Evolutionary conservation across 1,284 basidiomycete species (phyloP).

Genomic region (Trichosporon coremiiforme): DNA sequence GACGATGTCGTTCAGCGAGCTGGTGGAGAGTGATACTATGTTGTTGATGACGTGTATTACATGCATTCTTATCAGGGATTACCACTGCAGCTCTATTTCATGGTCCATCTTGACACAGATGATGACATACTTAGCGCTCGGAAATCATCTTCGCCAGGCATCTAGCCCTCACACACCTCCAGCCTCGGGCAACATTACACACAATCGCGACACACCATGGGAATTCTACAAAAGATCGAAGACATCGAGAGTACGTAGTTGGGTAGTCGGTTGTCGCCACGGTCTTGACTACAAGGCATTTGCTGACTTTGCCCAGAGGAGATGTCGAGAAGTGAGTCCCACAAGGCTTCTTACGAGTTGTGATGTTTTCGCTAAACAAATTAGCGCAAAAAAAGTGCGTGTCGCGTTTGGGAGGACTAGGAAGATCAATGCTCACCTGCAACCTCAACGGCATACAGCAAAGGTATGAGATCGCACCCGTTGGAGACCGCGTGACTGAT

Average conservation of each 20-base stretch:
- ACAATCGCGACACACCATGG: constrained; percentile 61
- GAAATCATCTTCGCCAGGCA: neutral
- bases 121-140: neutral
- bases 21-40: neutral
- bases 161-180: neutral
- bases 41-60: constrained; percentile 17
- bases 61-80: neutral
- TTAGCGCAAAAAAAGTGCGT: constrained; percentile 81
- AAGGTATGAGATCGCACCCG: constrained; percentile 26
- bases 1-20: constrained; percentile 44
- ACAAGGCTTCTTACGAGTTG: too few species aligned
- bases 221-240: constrained; percentile 91
- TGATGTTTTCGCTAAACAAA: constrained; percentile 4
- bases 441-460: constrained; percentile 20
- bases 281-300: too few species aligned
- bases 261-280: too few species aligned
- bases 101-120: neutral
- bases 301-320: constrained; percentile 67
- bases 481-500: constrained; percentile 23
- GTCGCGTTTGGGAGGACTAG: neutral
- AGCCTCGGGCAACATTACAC: neutral
- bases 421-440: neutral
- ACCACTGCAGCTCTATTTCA: neutral
- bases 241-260: constrained; percentile 78
- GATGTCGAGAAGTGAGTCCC: constrained; percentile 87